phyloP scores from a whole-genome alignment of 768 basidiomycete species.

The Pleurotus platypus region DNA sequence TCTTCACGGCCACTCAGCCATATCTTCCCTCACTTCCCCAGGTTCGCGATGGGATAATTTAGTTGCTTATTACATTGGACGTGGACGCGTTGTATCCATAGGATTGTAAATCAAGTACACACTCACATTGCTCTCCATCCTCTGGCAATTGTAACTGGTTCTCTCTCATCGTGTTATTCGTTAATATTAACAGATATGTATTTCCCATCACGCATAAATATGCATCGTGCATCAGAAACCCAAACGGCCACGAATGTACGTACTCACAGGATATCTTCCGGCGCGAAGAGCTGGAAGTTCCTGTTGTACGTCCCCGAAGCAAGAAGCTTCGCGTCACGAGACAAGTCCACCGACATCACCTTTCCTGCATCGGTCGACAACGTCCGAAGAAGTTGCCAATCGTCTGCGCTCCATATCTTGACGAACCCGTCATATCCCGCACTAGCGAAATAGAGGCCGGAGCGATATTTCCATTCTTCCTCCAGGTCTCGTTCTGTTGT shows the following conservation, averaged over 20 bases:
- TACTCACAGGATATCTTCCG: conserved; percentile 50
- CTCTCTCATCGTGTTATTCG: conserved; percentile 19
- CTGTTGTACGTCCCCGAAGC: conserved; percentile 92
- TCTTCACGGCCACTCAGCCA: no score
- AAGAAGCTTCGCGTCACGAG: conserved; percentile 76
- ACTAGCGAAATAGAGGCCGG: conserved; percentile 90
- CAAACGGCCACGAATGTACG: background rate
- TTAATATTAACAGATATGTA: conserved; percentile 14
- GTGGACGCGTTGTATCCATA: conserved; percentile 13
- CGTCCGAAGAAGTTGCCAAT: conserved; percentile 90
- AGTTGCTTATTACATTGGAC: conserved; percentile 10
- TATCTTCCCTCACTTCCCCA: conserved; percentile 13
- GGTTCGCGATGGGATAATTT: conserved; percentile 65
- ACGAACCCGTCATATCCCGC: conserved; percentile 94
- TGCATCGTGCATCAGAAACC: background rate
- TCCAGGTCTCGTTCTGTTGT: conserved; percentile 25
- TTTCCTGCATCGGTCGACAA: conserved; percentile 95
- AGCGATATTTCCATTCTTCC: conserved; percentile 78
- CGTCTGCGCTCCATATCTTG: conserved; percentile 96
- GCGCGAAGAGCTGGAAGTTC: conserved; percentile 90
- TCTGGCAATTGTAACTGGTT: conserved; percentile 28
- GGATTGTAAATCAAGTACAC: conserved; percentile 11
- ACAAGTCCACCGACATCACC: conserved; percentile 96
- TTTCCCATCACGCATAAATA: conserved; percentile 7
- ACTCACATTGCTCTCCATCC: conserved; percentile 12